Evolutionary conservation across 176 grass and related monocot genomes (phyloP), one percentile per base, ranked within the genome.

Genomic region (Zea luxurians): DNA sequence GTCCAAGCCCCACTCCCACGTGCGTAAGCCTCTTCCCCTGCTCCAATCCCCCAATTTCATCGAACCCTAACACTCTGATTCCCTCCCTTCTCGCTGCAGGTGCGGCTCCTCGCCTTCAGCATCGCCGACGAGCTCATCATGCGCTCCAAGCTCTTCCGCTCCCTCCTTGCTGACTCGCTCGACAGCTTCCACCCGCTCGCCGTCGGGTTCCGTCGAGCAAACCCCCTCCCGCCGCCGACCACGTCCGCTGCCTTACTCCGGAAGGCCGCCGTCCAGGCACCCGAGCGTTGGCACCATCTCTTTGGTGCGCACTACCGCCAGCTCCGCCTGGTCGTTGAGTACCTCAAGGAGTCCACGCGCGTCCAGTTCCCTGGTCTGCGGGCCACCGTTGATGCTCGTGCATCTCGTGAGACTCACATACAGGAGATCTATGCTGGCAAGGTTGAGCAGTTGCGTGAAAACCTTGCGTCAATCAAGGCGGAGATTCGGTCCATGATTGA

Each of bases 71-170:
- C 13, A 0, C n/a, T 37, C 1, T 58, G 54, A 66, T 34, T 13
- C 44, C 37, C 52, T 58, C 50, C 4, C 10, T 37, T 20, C 15
- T 16, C 12, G 74, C 45, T 20, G 38, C 89, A 94, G 89, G 91
- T 98, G 77, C 89, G 91, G 15, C 91, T 88, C 49, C 91, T 94
- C 27, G 80, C 91, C 34, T 83, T 92, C 71, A 87, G 78, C 75
- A 87, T 92, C 79, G 52, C 89, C 34, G 91, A 98, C 78, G 95
- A 94, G 71, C 86, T 98, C 59, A 94, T 98, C 85, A 94, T 94
- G 89, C 78, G 91, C 34, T 98, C 89, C 13, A 94, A 90, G 66
- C 87, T 98, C 61, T 98, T 98, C 80, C 88, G 87, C 47, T 75
- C 89, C 50, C 80, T 88, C 42, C 83, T 97, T 7, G 61, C 91